Evolutionary conservation across 2,329 filamentous ascomycete genomes (phyloP), one percentile per base, ranked within the genome.

Genomic region (Colletotrichum cordylinicola): DNA sequence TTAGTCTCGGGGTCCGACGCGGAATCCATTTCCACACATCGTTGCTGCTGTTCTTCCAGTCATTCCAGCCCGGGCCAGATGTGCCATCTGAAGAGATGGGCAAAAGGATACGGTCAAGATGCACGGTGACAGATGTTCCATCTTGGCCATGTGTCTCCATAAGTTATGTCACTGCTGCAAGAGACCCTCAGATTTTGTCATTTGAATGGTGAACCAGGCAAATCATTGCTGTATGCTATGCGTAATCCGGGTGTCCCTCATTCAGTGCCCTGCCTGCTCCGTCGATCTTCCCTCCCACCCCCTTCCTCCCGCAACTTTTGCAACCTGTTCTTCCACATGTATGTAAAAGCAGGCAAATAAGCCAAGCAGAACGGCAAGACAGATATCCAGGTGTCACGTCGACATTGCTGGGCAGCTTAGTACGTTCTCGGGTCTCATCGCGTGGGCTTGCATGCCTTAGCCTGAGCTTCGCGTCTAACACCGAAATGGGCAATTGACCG

Each of bases 401-500:
- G 43, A 52, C 43, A 52, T 21, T 37, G 24, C 24, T 7, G 24
- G n/a, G n/a, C 24, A n/a, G 29, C 35, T 18, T 71, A 64, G 35
- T 61, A 55, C 60, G 18, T 66, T 67, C 67, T 67, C 55, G 21
- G 68, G 72, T 62, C 68, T 43, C 72, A 61, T 72, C 62, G 72
- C 72, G 62, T 72, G 61, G 72, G 52, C 62, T 43, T 55, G 68
- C 72, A 67, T 75, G 62, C 68, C 56, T 75, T 52, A 66, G 72
- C 68, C 64, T 64, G 62, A 68, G 27, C 61, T 71, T 76, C 75
- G 72, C 75, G 65, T 77, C 75, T 69, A 77, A 69, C 55, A 65
- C 75, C 68, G 68, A 77, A 77, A 72, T 8, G 75, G 72, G 72
- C 37, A 77, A 69, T 72, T 15, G 39, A 39, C 75, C 75, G 75